These are phyloP conservation scores for Taphrina confusa DNA, from an alignment of 1,139 yeast genomes.

Conservation along the genomic window DNA sequence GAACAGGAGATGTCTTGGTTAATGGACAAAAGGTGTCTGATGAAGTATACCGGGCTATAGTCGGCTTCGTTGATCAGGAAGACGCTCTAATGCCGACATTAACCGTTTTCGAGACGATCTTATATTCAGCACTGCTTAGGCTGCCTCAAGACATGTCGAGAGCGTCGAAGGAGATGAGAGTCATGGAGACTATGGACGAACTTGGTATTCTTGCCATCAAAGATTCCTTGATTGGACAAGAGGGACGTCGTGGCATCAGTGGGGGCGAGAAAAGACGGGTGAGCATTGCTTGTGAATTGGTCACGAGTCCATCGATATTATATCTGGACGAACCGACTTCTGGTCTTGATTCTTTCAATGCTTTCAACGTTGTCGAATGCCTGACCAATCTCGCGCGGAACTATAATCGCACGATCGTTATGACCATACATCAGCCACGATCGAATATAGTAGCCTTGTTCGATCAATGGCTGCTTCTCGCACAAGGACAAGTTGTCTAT, in stretches of 20 bases:
- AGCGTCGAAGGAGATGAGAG: slow-evolving; percentile 72
- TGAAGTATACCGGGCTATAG: slow-evolving; percentile 61
- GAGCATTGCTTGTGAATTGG: slow-evolving; percentile 85
- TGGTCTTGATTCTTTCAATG: slow-evolving; percentile 91
- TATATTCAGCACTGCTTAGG: slow-evolving; percentile 84
- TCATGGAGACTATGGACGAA: slow-evolving; percentile 79
- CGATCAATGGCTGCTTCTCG: slow-evolving; percentile 74
- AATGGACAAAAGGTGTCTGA: slow-evolving; percentile 58
- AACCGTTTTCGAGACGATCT: slow-evolving; percentile 91
- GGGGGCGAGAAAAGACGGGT: slow-evolving; percentile 93
- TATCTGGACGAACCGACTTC: slow-evolving; percentile 94
- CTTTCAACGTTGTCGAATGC: slow-evolving; percentile 84
- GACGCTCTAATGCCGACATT: slow-evolving; percentile 86
- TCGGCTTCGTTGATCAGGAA: slow-evolving; percentile 98
- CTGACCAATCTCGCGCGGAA: slow-evolving; percentile 76
- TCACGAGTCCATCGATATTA: slow-evolving; percentile 77
- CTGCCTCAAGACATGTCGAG: slow-evolving; percentile 77
- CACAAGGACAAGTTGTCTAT: slow-evolving; percentile 82
- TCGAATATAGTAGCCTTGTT: slow-evolving; percentile 90
- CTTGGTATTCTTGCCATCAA: slow-evolving; percentile 78
- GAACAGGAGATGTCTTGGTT: slow-evolving; percentile 65
- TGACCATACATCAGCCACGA: slow-evolving; percentile 97
- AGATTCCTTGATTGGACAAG: slow-evolving; percentile 85
- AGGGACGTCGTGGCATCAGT: slow-evolving; percentile 85
- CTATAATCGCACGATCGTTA: slow-evolving; percentile 80